A percentile compares a stretch with the other conserved stretches of the same genome.
These are phyloP conservation scores for Colletotrichum sp. DNA, from an alignment of 2,329 filamentous ascomycete genomes.

Conservation along the genomic window DNA sequence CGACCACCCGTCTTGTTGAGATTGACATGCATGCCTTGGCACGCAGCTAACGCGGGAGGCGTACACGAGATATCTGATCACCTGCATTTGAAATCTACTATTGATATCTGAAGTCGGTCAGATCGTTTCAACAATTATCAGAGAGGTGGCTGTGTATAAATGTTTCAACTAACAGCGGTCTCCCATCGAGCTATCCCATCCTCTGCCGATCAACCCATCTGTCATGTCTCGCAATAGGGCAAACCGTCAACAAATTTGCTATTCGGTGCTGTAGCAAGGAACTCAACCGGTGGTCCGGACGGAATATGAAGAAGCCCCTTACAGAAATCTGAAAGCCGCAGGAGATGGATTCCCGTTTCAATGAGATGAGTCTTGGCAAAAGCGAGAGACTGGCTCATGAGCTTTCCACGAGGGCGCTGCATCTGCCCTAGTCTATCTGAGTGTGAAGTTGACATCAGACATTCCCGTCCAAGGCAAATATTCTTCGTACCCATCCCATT, in stretches of 20 bases:
- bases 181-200: background rate
- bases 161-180: background rate
- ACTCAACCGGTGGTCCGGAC: constrained; percentile 7
- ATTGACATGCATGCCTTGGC: background rate
- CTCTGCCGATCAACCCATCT: background rate
- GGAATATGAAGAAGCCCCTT: background rate
- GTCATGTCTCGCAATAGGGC: background rate
- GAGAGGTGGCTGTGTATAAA: constrained; percentile 6
- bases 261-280: background rate
- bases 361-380: background rate
- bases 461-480: background rate
- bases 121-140: background rate
- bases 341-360: background rate
- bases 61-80: background rate
- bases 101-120: background rate
- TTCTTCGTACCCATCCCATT: constrained; percentile 10
- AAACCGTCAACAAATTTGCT: background rate
- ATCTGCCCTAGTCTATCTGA: background rate
- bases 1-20: background rate
- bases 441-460: background rate
- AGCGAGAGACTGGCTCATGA: too few species aligned
- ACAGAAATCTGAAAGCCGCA: background rate
- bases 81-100: background rate
- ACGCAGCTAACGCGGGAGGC: background rate
- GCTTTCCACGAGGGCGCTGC: background rate